phyloP scores from a whole-genome alignment of 225 moss, liverwort and hornwort genomes.

The Ulota crispa region DNA sequence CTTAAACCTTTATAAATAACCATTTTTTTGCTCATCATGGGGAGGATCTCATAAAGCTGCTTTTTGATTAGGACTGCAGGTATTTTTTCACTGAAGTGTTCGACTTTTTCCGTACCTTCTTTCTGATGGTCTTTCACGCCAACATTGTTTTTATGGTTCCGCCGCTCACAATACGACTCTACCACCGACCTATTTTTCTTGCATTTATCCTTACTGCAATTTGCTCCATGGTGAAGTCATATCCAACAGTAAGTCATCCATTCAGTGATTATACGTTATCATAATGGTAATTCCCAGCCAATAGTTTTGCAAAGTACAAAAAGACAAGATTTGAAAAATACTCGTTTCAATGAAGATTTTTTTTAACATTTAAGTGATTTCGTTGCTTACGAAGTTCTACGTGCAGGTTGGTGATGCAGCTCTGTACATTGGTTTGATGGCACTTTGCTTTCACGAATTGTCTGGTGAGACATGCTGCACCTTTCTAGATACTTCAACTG shows the following conservation, averaged over 20 bases:
- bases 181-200: conserved; percentile 88
- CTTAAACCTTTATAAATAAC: not conserved
- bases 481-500: not conserved
- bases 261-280: not conserved
- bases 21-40: not conserved
- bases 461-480: conserved; percentile 48
- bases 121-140: conserved; percentile 93
- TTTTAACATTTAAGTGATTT: not conserved
- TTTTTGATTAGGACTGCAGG: conserved; percentile 59
- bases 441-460: conserved; percentile 64
- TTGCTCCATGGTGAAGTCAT: conserved; percentile 85
- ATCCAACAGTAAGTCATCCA: conserved; percentile 60
- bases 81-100: conserved; percentile 98
- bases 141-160: conserved; percentile 78
- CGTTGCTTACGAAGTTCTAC: not conserved
- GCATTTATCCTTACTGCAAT: conserved; percentile 73
- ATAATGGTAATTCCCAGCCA: not conserved
- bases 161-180: conserved; percentile 79
- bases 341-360: not conserved
- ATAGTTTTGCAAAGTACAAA: not conserved
- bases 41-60: conserved; percentile 24
- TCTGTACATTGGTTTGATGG: conserved; percentile 72
- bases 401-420: conserved; percentile 90
- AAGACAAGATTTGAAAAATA: not conserved
- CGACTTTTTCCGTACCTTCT: conserved; percentile 83